Evolutionary conservation across 2,329 filamentous ascomycete species (phyloP), one percentile per base, ranked within the genome.

Genomic region (Didymella lethalis): DNA sequence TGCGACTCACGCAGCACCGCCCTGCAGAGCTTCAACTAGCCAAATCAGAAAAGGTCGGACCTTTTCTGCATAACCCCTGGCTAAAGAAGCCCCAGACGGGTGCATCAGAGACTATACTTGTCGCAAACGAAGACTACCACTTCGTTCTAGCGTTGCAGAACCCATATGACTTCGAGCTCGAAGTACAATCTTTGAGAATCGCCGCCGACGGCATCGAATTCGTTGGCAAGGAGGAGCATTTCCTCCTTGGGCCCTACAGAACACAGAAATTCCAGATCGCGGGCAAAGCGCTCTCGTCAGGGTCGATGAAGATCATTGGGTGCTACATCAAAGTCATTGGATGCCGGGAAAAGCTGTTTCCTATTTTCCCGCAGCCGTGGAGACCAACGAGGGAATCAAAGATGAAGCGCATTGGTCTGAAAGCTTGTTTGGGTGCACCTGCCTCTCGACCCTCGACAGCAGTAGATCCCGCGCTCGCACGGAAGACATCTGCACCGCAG

Each of bases 51-150:
- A 83, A 63, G 46, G 64, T 73, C 1, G 92, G 95, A 61, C 95
- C 95, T 0, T 97, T 99, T 68, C 91, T 99, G 57, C 96, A 98
- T 74, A 97, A 97, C 70, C 92, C 95, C 0, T 98, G 97, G 70
- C 79, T 93, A 20, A 92, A 93, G 76, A 84, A 79, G 54, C 73
- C 89, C 50, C 83, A 84, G 25, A 81, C 80, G 18, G 79, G 76
- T 25, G 81, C 83, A 1, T 81, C 85, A 12, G 88, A 93, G 58
- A 84, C 84, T 57, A 85, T 92, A 0, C 81, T 97, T 29, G 91
- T 98, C 20, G 88, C 91, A 4, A 89, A 88, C 16, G 93, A 98
- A 75, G 79, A 86, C 57, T 88, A 91, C 2, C 87, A 85, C 4
- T 97, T 97, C 76, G 85, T 86, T 66, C 84, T 98, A 29, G 93